phyloP scores from a whole-genome alignment of 371 early-diverging fungal genomes.

The Basidiobolus meristosporus region DNA sequence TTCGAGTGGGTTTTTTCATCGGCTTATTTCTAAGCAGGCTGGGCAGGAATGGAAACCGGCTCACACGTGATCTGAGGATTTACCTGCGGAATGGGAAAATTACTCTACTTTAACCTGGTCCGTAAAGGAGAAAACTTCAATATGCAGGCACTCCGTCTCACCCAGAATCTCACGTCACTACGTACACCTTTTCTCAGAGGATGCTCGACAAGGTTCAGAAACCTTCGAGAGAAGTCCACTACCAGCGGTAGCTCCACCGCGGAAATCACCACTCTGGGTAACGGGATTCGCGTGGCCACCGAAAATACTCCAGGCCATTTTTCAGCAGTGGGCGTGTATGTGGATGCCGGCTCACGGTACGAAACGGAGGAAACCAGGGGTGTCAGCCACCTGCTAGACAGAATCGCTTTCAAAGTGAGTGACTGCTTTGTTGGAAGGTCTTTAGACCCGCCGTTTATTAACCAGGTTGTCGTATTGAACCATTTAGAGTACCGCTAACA shows the following conservation, averaged over 20 bases:
- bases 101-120: too few species aligned
- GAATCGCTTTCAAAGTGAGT: conserved; percentile 76
- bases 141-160: too few species aligned
- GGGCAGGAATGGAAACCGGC: too few species aligned
- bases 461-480: not conserved
- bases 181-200: too few species aligned
- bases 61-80: too few species aligned
- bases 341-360: conserved; percentile 77
- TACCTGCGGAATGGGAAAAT: too few species aligned
- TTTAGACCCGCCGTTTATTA: not conserved
- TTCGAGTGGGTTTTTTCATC: too few species aligned
- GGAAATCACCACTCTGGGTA: conserved; percentile 54
- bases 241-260: conserved; percentile 4
- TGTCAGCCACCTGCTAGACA: conserved; percentile 67
- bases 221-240: too few species aligned
- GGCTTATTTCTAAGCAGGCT: too few species aligned
- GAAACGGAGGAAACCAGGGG: conserved; percentile 58
- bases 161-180: too few species aligned
- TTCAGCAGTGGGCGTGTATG: conserved; percentile 68
- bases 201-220: not conserved
- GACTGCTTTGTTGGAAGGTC: not conserved
- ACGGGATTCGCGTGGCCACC: conserved; percentile 74
- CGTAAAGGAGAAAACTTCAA: too few species aligned
- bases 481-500: conserved; percentile 28
- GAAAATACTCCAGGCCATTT: conserved; percentile 75